Evolutionary conservation across 805 yeast genomes (phyloP).

Genomic region (Candida montana): DNA sequence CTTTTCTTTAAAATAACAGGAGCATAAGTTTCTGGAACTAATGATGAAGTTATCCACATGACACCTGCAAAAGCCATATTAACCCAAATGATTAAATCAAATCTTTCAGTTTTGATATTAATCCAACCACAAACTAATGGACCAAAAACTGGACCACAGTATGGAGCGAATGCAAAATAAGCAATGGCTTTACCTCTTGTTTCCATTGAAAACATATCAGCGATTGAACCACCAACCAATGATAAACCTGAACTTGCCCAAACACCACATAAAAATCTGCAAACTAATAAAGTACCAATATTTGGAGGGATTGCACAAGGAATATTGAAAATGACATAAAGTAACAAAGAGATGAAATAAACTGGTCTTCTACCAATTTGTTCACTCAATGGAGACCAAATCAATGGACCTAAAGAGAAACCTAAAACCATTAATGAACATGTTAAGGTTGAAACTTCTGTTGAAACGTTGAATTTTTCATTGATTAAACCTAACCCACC

Average conservation of each 20-base stretch:
- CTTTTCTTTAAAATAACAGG: constrained; percentile 69
- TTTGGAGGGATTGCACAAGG: constrained; percentile 85
- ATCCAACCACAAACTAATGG: constrained; percentile 87
- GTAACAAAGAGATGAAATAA: constrained; percentile 66
- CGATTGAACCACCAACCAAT: constrained; percentile 86
- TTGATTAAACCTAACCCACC: constrained; percentile 72
- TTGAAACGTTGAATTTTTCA: constrained; percentile 62
- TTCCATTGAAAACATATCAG: constrained; percentile 79
- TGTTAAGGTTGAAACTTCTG: constrained; percentile 73
- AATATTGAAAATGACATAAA: constrained; percentile 75
- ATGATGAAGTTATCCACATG: constrained; percentile 60
- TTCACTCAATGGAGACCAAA: constrained; percentile 89
- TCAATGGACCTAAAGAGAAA: constrained; percentile 77
- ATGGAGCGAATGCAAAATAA: constrained; percentile 86
- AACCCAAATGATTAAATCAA: constrained; percentile 79
- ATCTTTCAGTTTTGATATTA: constrained; percentile 59
- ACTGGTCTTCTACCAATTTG: constrained; percentile 82
- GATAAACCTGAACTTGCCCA: constrained; percentile 79
- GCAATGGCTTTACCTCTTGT: constrained; percentile 89
- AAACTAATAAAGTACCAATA: constrained; percentile 72
- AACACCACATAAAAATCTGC: constrained; percentile 85
- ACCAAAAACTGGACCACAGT: constrained; percentile 88
- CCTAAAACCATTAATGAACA: constrained; percentile 89
- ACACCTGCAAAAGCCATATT: constrained; percentile 89
- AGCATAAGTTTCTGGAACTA: constrained; percentile 87